Evolutionary conservation across 805 yeast species (phyloP).

Genomic region (Candida easanensis): DNA sequence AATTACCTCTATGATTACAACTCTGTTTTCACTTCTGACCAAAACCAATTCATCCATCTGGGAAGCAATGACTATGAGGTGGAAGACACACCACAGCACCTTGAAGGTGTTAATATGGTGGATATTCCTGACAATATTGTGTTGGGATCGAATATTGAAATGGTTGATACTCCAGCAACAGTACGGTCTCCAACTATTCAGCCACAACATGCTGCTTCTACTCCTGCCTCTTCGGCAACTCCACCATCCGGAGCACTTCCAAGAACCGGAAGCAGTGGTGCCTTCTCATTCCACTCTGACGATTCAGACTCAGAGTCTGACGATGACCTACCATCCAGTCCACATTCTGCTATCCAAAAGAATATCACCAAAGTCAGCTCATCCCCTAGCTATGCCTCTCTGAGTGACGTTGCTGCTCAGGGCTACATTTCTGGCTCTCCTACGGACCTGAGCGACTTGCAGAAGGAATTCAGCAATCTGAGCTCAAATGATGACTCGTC

Average conservation of each 20-base stretch:
- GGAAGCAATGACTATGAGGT: constrained; percentile 19
- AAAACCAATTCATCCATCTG: constrained; percentile 17
- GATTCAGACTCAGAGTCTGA: constrained; percentile 32
- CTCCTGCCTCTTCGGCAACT: no score
- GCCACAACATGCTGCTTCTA: no score
- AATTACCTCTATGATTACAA: constrained; percentile 80
- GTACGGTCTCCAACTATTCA: neutral
- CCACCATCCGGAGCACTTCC: neutral
- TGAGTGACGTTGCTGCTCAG: constrained; percentile 50
- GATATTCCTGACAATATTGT: constrained; percentile 30
- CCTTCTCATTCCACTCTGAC: constrained; percentile 14
- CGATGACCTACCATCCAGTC: constrained; percentile 3
- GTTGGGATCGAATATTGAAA: constrained; percentile 25
- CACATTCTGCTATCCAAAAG: constrained; percentile 11
- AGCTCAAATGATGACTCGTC: constrained; percentile 10
- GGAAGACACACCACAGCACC: constrained; percentile 24
- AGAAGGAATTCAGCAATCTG: constrained; percentile 19
- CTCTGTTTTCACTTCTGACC: constrained; percentile 62
- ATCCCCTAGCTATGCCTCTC: constrained; percentile 41
- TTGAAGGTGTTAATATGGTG: constrained; percentile 28
- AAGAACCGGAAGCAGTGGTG: constrained; percentile 4
- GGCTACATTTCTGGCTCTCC: constrained; percentile 33
- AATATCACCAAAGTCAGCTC: constrained; percentile 21
- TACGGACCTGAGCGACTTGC: constrained; percentile 18
- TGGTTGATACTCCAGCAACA: constrained; percentile 15